Evolutionary conservation across 371 early-diverging fungal species (phyloP), one percentile per base, ranked within the genome.

Genomic region (Apophysomyces trapeziformis): DNA sequence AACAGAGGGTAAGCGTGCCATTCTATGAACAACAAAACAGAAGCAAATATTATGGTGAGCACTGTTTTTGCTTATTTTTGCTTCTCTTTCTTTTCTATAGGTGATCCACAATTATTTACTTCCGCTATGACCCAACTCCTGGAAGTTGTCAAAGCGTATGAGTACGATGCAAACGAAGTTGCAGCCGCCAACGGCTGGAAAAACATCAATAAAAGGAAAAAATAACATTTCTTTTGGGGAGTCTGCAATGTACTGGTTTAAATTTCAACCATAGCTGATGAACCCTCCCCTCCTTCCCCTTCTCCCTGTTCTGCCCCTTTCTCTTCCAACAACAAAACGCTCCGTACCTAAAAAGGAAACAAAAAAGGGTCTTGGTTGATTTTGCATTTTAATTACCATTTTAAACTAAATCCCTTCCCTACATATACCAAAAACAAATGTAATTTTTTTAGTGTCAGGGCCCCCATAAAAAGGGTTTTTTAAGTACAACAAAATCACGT

Each of bases 181-280:
- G 58, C 63, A 41, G 41, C 43, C 9, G 68, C 71, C 37, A 71
- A 71, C 41, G 68, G 71, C 38, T 71, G 54, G 54, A 21, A 9
- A 21, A 50, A 50, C 9, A 50, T 50, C 4, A 50, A 50, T 18
- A 21, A 50, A 50, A 50, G 54, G 54, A 21, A 50, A 50, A 50
- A 50, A 50, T 50, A 50, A 50, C 21, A 50, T 50, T 50, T 21
- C 54, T 50, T 50, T 26, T 26, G 32, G 32, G 32, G 1, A 26
- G 32, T 26, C 32, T 50, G 54, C 21, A 50, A 50, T 1, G 21
- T 50, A 50, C 21, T 50, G 21, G 54, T 50, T 21, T 21, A 50
- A 5, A 50, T 50, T 7, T 9, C 54, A 32, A 26, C 32, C 32
- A 50, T 50, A 50, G 21, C 21, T 50, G 54, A 26, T 16, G 32